phyloP scores from a whole-genome alignment of 176 grass and related monocot genomes.

The Carex pumila region DNA sequence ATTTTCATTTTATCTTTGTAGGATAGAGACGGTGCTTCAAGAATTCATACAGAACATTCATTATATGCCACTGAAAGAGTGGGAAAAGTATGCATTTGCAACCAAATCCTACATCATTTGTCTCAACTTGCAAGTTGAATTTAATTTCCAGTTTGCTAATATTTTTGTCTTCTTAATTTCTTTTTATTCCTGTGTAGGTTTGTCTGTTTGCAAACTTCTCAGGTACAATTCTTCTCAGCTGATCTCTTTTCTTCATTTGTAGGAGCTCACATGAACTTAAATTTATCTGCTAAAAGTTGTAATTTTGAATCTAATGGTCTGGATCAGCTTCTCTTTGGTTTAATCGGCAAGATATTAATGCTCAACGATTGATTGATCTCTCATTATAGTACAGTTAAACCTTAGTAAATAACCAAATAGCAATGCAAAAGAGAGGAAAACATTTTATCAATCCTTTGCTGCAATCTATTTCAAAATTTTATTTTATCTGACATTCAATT shows the following conservation, averaged over 20 bases:
- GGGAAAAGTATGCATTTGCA: background rate
- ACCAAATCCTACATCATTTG: background rate
- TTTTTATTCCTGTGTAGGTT: background rate
- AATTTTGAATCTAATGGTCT: background rate
- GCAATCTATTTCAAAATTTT: background rate
- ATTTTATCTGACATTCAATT: background rate
- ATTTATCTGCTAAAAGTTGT: background rate
- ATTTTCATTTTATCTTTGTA: background rate
- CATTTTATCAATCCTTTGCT: background rate
- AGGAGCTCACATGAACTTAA: background rate
- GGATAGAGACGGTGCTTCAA: background rate
- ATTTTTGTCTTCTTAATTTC: background rate
- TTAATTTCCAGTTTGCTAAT: background rate
- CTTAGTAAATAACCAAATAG: background rate
- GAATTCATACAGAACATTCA: background rate
- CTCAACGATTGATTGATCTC: too few relatives aligned
- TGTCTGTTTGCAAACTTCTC: background rate
- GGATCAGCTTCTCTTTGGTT: background rate
- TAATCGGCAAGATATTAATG: background rate
- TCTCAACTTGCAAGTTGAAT: background rate
- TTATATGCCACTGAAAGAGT: background rate
- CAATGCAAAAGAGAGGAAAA: background rate
- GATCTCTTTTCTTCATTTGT: background rate
- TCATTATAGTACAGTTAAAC: background rate
- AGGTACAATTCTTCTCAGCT: slow-evolving; percentile 2